phyloP scores from a whole-genome alignment of 2,329 filamentous ascomycete genomes.

The Aspergillus floridensis region DNA sequence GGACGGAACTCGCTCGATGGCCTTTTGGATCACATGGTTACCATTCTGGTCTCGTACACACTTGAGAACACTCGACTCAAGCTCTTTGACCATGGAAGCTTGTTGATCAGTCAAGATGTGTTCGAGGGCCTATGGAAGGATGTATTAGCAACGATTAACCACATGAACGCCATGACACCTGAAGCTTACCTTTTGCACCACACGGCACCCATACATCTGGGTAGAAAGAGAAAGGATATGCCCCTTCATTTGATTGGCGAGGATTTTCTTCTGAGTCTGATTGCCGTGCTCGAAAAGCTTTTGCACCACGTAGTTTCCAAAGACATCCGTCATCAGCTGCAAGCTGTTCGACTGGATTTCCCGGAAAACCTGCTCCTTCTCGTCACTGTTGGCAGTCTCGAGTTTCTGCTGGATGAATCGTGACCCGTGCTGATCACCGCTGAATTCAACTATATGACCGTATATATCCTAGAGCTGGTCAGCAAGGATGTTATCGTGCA shows the following conservation, averaged over 20 bases:
- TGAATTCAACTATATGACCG: constrained; percentile 85
- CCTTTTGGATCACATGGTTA: constrained; percentile 95
- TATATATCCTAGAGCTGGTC: constrained; percentile 66
- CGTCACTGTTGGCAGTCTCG: constrained; percentile 88
- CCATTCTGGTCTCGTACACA: constrained; percentile 87
- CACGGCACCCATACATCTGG: constrained; percentile 91
- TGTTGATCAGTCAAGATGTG: constrained; percentile 92
- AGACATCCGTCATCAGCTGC: constrained; percentile 92
- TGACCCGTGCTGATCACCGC: constrained; percentile 91
- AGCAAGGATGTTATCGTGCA: not conserved
- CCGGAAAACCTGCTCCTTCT: constrained; percentile 84
- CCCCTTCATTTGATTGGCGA: constrained; percentile 84
- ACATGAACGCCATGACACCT: not conserved
- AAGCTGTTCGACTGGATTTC: constrained; percentile 83
- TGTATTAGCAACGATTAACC: constrained; percentile 22
- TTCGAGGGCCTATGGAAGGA: constrained; percentile 68
- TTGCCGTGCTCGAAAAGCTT: constrained; percentile 97
- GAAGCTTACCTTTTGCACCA: constrained; percentile 78
- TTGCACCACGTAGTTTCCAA: constrained; percentile 97
- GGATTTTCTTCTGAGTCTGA: constrained; percentile 82
- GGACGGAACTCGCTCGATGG: constrained; percentile 75
- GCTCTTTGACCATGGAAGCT: constrained; percentile 75
- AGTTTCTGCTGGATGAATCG: constrained; percentile 94
- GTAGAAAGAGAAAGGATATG: constrained; percentile 75
- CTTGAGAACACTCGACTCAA: constrained; percentile 70